A percentile compares a stretch with the other conserved stretches of the same genome.
Evolutionary conservation across 2,329 filamentous ascomycete genomes (phyloP).

Genomic region (Trichoderma asperellum): DNA sequence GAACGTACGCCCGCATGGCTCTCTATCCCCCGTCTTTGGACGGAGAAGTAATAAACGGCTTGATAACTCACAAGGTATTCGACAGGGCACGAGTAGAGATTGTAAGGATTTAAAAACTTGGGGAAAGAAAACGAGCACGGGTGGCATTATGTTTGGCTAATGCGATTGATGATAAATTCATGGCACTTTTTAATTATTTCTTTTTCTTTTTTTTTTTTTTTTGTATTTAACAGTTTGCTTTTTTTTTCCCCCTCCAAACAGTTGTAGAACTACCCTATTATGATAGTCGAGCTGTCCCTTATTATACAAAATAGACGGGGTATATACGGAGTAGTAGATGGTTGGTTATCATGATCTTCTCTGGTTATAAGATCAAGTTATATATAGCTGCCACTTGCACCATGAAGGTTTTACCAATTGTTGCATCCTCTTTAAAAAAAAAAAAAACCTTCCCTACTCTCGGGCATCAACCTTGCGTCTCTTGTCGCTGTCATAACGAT

Average conservation of each 20-base stretch:
- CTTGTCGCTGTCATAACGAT: constrained; percentile 62
- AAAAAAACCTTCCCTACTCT: constrained; percentile 31
- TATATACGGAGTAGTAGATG: constrained; percentile 18
- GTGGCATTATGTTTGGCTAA: neutral
- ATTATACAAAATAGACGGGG: constrained; percentile 13
- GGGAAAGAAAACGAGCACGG: neutral
- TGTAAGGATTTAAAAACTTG: constrained; percentile 64
- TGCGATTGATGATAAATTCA: neutral
- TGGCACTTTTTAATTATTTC: constrained; percentile 3
- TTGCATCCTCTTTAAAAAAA: neutral
- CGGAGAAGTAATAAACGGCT: constrained; percentile 58
- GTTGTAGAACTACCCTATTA: neutral
- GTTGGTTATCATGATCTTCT: neutral
- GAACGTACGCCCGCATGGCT: constrained; percentile 82
- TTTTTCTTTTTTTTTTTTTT: too few relatives aligned
- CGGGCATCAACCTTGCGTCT: constrained; percentile 58
- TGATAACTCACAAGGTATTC: constrained; percentile 76
- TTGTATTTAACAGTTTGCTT: neutral
- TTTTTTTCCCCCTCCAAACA: neutral
- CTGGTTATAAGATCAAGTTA: neutral
- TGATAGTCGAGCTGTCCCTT: neutral
- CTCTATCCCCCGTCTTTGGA: constrained; percentile 68
- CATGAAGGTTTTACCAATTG: neutral
- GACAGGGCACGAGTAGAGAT: constrained; percentile 87
- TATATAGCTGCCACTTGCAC: neutral